phyloP scores from a whole-genome alignment of 257 asterid genomes.

The Catharanthus roseus region DNA sequence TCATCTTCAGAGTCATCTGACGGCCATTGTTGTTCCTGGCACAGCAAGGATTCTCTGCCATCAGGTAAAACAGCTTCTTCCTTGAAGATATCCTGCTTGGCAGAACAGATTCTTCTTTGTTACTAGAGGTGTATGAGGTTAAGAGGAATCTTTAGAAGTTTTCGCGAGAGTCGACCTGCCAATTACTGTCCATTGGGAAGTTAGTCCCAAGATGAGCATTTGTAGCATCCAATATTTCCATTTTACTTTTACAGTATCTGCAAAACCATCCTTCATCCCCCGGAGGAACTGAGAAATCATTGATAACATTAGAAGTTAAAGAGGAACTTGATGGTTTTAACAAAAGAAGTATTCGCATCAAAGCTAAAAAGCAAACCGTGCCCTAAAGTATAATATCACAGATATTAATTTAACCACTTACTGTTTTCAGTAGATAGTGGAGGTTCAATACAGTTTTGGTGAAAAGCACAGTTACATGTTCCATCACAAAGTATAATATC shows the following conservation, averaged over 20 bases:
- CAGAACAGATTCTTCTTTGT: slow-evolving; percentile 20
- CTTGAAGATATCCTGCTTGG: slow-evolving; percentile 73
- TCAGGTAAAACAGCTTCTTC: slow-evolving; percentile 85
- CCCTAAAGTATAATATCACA: not conserved
- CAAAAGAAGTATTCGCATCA: not conserved
- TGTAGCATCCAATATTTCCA: slow-evolving; percentile 85
- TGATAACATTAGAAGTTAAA: slow-evolving; percentile 19
- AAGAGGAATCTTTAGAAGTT: slow-evolving; percentile 8
- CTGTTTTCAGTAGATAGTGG: slow-evolving; percentile 80
- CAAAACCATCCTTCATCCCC: slow-evolving; percentile 98
- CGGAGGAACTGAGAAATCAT: slow-evolving; percentile 71
- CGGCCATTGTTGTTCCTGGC: slow-evolving; percentile 81
- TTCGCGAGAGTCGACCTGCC: slow-evolving; percentile 59
- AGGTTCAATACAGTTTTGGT: slow-evolving; percentile 91
- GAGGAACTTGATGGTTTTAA: not conserved
- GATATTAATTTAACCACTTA: slow-evolving; percentile 29
- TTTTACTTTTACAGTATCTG: slow-evolving; percentile 82
- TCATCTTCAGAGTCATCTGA: slow-evolving; percentile 94
- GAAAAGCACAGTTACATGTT: slow-evolving; percentile 91
- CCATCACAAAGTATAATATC: slow-evolving; percentile 96
- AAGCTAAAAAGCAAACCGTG: not conserved
- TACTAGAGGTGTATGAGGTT: slow-evolving; percentile 9
- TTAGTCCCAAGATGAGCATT: slow-evolving; percentile 96
- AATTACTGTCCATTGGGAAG: slow-evolving; percentile 65
- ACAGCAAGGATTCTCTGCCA: slow-evolving; percentile 45